Evolutionary conservation across 73 alveolate species (phyloP).

Genomic region (Tetrahymena malaccensis): DNA sequence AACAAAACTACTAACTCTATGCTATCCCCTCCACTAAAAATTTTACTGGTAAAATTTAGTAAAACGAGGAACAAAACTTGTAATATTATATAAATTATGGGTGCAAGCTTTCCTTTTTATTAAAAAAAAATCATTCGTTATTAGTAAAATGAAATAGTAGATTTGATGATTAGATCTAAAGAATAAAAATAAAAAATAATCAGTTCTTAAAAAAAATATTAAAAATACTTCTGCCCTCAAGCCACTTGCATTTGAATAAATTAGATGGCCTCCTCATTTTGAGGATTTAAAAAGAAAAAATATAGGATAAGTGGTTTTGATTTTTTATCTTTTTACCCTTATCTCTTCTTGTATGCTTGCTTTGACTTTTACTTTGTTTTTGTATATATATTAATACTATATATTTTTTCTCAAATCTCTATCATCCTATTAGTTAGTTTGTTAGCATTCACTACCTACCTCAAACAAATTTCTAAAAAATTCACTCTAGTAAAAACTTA

Average conservation of each 20-base stretch:
- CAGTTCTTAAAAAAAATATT: too few species aligned
- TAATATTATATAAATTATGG: neutral
- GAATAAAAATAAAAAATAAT: too few species aligned
- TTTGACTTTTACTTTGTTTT: neutral
- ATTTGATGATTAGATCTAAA: neutral
- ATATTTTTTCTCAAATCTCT: neutral
- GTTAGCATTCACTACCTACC: neutral
- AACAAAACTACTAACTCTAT: too few species aligned
- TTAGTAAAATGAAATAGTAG: neutral
- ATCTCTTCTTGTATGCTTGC: neutral
- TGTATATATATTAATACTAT: neutral
- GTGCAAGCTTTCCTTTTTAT: neutral
- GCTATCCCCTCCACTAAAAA: neutral
- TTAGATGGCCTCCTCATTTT: neutral
- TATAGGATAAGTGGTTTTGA: neutral
- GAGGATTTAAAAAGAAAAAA: neutral
- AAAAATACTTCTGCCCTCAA: neutral
- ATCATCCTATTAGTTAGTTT: neutral
- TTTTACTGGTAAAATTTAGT: neutral
- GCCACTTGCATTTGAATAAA: neutral
- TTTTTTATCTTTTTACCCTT: neutral
- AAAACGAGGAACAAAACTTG: neutral
- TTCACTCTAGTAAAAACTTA: neutral
- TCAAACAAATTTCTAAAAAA: neutral
- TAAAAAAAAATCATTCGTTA: neutral